Conservation (phyloP, 179 eudicot species). For the Sideroxylon spinosum region DNA sequence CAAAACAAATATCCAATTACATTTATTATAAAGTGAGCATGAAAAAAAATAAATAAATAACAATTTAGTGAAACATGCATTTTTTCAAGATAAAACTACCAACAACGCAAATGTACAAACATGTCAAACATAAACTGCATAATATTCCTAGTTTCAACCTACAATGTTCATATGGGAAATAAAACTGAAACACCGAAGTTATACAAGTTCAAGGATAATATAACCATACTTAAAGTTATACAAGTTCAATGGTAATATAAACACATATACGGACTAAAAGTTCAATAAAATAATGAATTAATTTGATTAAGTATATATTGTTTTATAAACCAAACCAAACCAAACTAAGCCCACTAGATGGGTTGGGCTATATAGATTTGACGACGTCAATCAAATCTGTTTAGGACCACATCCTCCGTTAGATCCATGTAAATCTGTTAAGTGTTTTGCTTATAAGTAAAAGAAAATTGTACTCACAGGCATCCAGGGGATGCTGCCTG, state of each 20-base stretch:
- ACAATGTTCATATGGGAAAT: not conserved
- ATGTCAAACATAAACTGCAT: not conserved
- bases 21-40: not conserved
- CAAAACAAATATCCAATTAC: not conserved
- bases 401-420: no score
- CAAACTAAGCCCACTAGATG: no score
- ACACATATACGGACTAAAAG: not conserved
- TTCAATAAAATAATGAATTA: not conserved
- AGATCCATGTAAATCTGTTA: no score
- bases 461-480: no score
- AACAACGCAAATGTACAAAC: not conserved
- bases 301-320: no score
- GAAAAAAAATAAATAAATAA: not conserved
- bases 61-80: not conserved
- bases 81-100: not conserved
- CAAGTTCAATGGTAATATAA: not conserved
- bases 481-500: no score
- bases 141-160: constrained; percentile 1
- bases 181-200: not conserved
- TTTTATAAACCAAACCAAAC: no score
- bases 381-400: no score
- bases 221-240: not conserved
- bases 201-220: not conserved
- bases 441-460: no score
- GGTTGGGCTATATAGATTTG: no score